Evolutionary conservation across 768 basidiomycete genomes (phyloP), one percentile per base, ranked within the genome.

Genomic region (Tulasnella sp.): DNA sequence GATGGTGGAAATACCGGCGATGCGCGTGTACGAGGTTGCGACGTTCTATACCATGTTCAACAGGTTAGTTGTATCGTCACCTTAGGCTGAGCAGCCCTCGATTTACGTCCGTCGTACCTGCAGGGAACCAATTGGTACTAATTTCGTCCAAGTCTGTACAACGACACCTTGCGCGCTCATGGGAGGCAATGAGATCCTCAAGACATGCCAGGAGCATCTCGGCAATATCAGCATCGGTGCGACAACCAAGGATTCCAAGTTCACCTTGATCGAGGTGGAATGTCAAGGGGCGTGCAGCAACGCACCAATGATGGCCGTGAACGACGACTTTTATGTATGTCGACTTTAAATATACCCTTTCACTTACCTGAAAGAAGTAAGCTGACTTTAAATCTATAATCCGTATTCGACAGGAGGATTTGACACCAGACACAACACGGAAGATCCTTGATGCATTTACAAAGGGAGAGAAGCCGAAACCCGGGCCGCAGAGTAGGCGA

Each of bases 21-120:
- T 99, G 96, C 87, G 96, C 9, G 96, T 97, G 1, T 99, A 99
- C 71, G 96, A 99, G 73, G 96, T 99, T 52, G 95, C 95, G 17
- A 94, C 92, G 13, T 99, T 99, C 76, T 99, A 99, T 73, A 99
- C 96, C 66, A 98, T 99, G 95, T 98, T 97, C 80, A 99, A 97
- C 77, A 82, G 94, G 90, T 90, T 61, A 67, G 80, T 64, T 29
- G 17, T 56, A 34, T 58, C 48, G 38, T 21, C 17, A 32, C 45
- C 26, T 10, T 27, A 27, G n/a, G 27, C 41, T 24, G 38, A 43
- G 15, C 55, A 42, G 34, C 44, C 4, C 24, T 51, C 15, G n/a
- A 38, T 38, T 38, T 38, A 38, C 34, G 34, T 15, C 15, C 15
- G 34, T 38, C 7, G 15, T 38, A 15, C 15, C 15, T 27, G 8